Evolutionary conservation across 2,329 filamentous ascomycete genomes (phyloP), one percentile per base, ranked within the genome.

Genomic region (Colletotrichum kahawae): DNA sequence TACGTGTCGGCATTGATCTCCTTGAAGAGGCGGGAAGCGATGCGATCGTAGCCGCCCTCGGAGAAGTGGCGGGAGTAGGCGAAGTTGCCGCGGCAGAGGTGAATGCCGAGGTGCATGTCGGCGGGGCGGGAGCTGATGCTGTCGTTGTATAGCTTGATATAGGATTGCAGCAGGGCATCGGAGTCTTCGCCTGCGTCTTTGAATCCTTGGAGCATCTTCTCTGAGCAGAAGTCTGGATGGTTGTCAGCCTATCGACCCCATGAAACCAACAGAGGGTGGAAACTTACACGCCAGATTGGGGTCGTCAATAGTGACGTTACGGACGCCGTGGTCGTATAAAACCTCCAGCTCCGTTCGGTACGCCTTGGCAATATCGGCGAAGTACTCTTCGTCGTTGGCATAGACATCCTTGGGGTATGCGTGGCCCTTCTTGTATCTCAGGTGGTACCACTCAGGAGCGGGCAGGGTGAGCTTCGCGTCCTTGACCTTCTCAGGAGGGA

Each of bases 81-180:
- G 79, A 92, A 93, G 84, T 93, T 93, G 70, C 88, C 88, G 79
- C 82, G 84, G 84, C 90, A 92, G 74, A 95, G 86, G 82, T 95
- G 94, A 13, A 95, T 89, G 18, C 93, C 93, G 4, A 95, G 85
- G 79, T 95, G 92, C 83, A 95, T 89, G 78, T 93, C 93, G 7
- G 86, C 83, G 0, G 93, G 92, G 1, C 91, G 87, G 77, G 88
- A 87, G 33, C 87, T 84, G 78, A 94, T 88, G 81, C 91, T 92
- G 81, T 93, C 92, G 81, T 95, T 95, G 87, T 95, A 94, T 78
- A 93, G 90, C 82, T 91, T 89, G 82, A 95, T 90, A 81, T 95
- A 95, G 36, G 90, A 88, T 78, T 93, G 90, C 66, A 95, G 89
- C 77, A 94, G 89, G 76, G 91, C 89, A 48, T 94, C 77, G 3